Conservation (phyloP, 768 basidiomycete species). For the Lactarius akahatsu region DNA sequence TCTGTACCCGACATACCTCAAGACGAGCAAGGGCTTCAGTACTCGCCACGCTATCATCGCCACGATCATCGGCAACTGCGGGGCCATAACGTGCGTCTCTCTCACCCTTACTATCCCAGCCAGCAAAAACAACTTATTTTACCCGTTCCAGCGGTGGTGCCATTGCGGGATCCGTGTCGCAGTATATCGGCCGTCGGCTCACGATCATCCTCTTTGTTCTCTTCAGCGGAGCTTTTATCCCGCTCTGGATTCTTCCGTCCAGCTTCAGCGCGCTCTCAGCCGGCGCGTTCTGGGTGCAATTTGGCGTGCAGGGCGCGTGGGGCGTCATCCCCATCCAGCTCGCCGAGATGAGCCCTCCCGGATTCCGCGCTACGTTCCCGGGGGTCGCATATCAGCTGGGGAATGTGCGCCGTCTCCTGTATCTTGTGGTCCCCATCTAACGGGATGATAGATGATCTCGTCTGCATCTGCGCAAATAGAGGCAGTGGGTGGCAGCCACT, state of each 20-base stretch:
- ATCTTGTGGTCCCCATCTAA: background rate
- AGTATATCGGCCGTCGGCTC: slow-evolving; percentile 48
- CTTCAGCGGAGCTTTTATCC: slow-evolving; percentile 37
- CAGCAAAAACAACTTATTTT: slow-evolving; percentile 7
- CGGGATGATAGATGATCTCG: slow-evolving; percentile 41
- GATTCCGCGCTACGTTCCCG: slow-evolving; percentile 49
- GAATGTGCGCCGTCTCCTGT: slow-evolving; percentile 32
- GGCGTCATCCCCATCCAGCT: slow-evolving; percentile 44
- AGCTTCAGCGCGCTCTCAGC: slow-evolving; percentile 43
- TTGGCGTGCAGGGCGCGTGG: slow-evolving; percentile 46
- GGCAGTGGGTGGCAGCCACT: slow-evolving; percentile 44
- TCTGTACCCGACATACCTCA: slow-evolving; percentile 44
- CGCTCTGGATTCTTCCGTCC: slow-evolving; percentile 47
- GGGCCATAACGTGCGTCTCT: slow-evolving; percentile 33
- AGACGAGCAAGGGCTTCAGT: slow-evolving; percentile 38
- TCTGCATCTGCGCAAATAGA: slow-evolving; percentile 51
- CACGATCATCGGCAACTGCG: slow-evolving; percentile 45
- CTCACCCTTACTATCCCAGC: background rate
- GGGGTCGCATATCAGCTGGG: slow-evolving; percentile 48
- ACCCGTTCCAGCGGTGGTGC: slow-evolving; percentile 37
- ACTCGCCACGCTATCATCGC: slow-evolving; percentile 39
- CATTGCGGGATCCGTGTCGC: slow-evolving; percentile 42
- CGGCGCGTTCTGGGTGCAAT: slow-evolving; percentile 49
- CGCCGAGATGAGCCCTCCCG: slow-evolving; percentile 48
- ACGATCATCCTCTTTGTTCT: slow-evolving; percentile 42